A percentile compares a stretch with the other conserved stretches of the same genome.
phyloP scores from a whole-genome alignment of 2,329 filamentous ascomycete genomes.

The Fusarium annulatum region DNA sequence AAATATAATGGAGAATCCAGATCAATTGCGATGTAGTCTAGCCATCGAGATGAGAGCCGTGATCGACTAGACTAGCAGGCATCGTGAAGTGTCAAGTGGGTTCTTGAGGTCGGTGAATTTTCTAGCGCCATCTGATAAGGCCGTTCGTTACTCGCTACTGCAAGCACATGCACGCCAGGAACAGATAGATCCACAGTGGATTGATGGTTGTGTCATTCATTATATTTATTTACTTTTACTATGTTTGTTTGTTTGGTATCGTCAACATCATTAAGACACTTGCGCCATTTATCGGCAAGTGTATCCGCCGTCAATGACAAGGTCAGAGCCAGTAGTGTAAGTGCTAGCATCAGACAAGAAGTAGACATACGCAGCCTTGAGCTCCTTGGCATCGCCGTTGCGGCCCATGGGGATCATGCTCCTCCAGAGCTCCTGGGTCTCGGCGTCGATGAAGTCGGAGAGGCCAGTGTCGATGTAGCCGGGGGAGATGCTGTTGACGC shows the following conservation, averaged over 20 bases:
- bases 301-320: constrained; percentile 80
- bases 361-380: constrained; percentile 84
- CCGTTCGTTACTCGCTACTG: constrained; percentile 3
- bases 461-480: constrained; percentile 77
- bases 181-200: constrained; percentile 21
- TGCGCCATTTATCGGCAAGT: constrained; percentile 54
- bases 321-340: constrained; percentile 78
- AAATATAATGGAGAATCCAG: neutral
- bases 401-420: constrained; percentile 80
- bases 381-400: constrained; percentile 74
- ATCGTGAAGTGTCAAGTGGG: constrained; percentile 12
- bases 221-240: constrained; percentile 20
- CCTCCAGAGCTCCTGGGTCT: constrained; percentile 78
- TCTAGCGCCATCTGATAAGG: constrained; percentile 26
- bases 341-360: constrained; percentile 79
- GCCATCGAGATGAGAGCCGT: neutral
- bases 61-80: constrained; percentile 17
- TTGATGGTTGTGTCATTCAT: constrained; percentile 8
- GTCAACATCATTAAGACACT: constrained; percentile 17
- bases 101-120: neutral
- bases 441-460: constrained; percentile 70
- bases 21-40: neutral
- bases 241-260: constrained; percentile 21
- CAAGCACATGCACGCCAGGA: constrained; percentile 13
- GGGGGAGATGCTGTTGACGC: constrained; percentile 73